Conservation (phyloP, 2,329 filamentous ascomycete species). For the Aspergillus aculeatinus region DNA sequence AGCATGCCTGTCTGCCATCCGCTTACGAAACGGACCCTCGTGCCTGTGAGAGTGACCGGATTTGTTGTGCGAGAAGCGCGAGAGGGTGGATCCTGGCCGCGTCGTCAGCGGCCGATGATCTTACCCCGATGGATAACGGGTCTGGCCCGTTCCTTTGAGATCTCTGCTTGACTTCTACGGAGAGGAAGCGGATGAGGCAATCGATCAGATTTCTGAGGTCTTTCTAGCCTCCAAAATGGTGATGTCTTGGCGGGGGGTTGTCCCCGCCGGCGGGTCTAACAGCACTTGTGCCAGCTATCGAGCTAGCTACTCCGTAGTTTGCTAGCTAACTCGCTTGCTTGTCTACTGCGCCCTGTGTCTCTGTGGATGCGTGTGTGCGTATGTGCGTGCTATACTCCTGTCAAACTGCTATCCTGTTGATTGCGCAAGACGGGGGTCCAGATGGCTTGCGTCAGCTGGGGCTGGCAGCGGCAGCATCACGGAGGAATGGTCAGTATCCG, state of each 20-base stretch:
- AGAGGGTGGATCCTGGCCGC: background rate
- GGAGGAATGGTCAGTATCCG: background rate
- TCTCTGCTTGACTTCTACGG: background rate
- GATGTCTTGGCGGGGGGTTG: background rate
- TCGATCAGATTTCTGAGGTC: background rate
- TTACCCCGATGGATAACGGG: background rate
- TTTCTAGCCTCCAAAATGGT: background rate
- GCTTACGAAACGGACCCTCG: background rate
- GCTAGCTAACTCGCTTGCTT: background rate
- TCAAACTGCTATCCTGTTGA: background rate
- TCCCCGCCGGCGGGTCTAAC: background rate
- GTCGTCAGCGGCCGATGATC: background rate
- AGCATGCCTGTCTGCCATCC: background rate
- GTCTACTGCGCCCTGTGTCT: no score
- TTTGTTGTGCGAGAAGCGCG: background rate
- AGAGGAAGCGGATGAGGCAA: background rate
- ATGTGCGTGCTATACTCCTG: background rate
- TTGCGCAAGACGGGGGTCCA: background rate
- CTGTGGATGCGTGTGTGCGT: background rate
- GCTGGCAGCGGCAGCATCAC: no score
- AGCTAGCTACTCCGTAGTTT: background rate
- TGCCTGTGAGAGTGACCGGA: background rate
- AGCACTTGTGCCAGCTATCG: background rate
- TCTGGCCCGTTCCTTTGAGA: background rate
- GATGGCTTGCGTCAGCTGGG: background rate